Conservation (phyloP, 2,329 filamentous ascomycete genomes). For the Clonostachys rhizophaga region DNA sequence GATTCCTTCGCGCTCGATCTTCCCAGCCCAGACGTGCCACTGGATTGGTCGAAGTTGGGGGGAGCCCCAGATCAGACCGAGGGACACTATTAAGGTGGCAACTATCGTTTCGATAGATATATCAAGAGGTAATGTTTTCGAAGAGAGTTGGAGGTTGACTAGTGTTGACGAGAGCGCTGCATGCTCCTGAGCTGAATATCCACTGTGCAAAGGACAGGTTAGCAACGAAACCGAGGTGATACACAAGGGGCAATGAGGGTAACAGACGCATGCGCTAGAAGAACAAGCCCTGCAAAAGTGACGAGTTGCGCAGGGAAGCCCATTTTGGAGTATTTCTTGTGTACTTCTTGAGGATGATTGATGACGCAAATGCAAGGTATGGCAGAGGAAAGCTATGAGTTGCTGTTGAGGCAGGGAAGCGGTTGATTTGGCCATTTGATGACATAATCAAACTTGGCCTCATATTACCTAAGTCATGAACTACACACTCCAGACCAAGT, state of each 20-base stretch:
- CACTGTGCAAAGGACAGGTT: conserved; percentile 45
- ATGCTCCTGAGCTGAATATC: conserved; percentile 95
- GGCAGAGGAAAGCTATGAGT: too few species aligned
- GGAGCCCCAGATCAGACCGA: conserved; percentile 76
- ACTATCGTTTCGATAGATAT: conserved; percentile 83
- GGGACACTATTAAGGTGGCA: conserved; percentile 73
- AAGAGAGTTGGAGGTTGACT: conserved; percentile 33
- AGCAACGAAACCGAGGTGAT: neutral
- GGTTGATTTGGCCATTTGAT: too few species aligned
- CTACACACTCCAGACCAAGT: too few species aligned
- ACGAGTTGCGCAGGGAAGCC: conserved; percentile 46
- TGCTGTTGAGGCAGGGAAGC: too few species aligned
- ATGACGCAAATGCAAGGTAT: too few species aligned
- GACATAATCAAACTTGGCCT: too few species aligned
- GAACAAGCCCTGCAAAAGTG: conserved; percentile 69
- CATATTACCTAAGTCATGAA: too few species aligned
- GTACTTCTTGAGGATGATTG: too few species aligned
- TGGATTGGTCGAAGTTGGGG: conserved; percentile 79
- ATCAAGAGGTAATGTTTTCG: conserved; percentile 67
- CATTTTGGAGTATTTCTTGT: too few species aligned
- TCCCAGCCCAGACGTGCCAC: conserved; percentile 76
- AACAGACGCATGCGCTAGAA: conserved; percentile 82
- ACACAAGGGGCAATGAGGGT: conserved; percentile 1
- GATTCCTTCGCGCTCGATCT: conserved; percentile 74
- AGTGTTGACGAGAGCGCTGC: conserved; percentile 63